phyloP scores from a whole-genome alignment of 164 flowering plant genomes.

The Vitis amurensis region DNA sequence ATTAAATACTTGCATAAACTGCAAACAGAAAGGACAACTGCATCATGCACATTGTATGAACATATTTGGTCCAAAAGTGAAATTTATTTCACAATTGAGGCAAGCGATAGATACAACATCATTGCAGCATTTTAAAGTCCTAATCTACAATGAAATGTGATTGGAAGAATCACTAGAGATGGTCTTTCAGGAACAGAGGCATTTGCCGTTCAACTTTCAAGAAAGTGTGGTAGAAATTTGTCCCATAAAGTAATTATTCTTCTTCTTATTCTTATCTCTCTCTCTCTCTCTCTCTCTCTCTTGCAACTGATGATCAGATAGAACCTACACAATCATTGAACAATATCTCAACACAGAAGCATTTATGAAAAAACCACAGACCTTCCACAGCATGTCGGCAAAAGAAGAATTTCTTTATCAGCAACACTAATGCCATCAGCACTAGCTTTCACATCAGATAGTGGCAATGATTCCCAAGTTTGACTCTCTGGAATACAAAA shows the following conservation, averaged over 20 bases:
- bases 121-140: no score
- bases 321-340: no score
- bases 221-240: no score
- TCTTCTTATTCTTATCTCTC: no score
- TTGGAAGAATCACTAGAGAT: no score
- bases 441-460: slow-evolving; percentile 53
- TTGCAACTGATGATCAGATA: no score
- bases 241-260: no score
- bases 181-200: no score
- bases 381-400: slow-evolving; percentile 93
- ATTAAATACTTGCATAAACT: slow-evolving; percentile 90
- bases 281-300: no score
- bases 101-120: no score
- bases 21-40: slow-evolving; percentile 21
- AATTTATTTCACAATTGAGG: background rate
- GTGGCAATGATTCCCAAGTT: slow-evolving; percentile 80
- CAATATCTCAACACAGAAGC: background rate
- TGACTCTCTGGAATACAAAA: slow-evolving; percentile 86
- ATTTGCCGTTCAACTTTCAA: no score
- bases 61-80: background rate
- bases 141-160: no score
- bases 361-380: slow-evolving; percentile 11
- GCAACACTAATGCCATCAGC: slow-evolving; percentile 27
- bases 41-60: background rate
- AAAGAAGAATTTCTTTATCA: slow-evolving; percentile 56